Evolutionary conservation across 2,329 filamentous ascomycete genomes (phyloP).

Genomic region (Gremmenia infestans): DNA sequence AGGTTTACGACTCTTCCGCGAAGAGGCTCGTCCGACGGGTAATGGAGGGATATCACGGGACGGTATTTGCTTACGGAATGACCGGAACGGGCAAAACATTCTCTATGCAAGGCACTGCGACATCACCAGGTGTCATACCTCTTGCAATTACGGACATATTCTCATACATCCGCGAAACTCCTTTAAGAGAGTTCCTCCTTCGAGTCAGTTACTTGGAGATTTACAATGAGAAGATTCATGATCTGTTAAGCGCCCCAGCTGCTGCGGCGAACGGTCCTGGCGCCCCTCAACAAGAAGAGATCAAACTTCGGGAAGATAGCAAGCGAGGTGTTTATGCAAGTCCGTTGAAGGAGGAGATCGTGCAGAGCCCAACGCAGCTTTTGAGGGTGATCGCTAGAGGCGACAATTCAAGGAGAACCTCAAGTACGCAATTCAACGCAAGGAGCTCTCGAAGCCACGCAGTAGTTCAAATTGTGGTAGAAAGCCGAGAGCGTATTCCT

Average conservation of each 20-base stretch:
- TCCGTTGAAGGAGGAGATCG: constrained; percentile 95
- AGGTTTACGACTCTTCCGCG: constrained; percentile 89
- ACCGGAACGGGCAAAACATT: constrained; percentile 98
- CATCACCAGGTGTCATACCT: constrained; percentile 92
- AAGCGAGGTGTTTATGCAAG: constrained; percentile 96
- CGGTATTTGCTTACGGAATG: constrained; percentile 98
- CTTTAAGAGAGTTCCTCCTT: constrained; percentile 86
- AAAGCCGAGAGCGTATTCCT: constrained; percentile 82
- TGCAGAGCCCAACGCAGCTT: constrained; percentile 94
- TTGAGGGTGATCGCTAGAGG: constrained; percentile 91
- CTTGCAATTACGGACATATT: constrained; percentile 98
- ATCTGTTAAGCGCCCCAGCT: constrained; percentile 74
- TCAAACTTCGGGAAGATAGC: constrained; percentile 93
- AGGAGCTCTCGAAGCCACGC: constrained; percentile 96
- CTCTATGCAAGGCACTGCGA: constrained; percentile 97
- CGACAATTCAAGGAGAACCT: constrained; percentile 83
- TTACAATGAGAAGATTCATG: constrained; percentile 97
- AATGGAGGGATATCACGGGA: constrained; percentile 98
- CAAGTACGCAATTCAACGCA: constrained; percentile 94
- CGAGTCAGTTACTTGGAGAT: constrained; percentile 98
- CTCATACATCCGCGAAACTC: constrained; percentile 96
- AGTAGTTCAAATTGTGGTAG: constrained; percentile 97
- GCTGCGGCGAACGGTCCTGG: constrained; percentile 47
- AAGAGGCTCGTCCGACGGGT: constrained; percentile 92
- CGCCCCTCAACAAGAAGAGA: constrained; percentile 72